Evolutionary conservation across 1,284 basidiomycete species (phyloP).

Genomic region (Ganoderma sinense): DNA sequence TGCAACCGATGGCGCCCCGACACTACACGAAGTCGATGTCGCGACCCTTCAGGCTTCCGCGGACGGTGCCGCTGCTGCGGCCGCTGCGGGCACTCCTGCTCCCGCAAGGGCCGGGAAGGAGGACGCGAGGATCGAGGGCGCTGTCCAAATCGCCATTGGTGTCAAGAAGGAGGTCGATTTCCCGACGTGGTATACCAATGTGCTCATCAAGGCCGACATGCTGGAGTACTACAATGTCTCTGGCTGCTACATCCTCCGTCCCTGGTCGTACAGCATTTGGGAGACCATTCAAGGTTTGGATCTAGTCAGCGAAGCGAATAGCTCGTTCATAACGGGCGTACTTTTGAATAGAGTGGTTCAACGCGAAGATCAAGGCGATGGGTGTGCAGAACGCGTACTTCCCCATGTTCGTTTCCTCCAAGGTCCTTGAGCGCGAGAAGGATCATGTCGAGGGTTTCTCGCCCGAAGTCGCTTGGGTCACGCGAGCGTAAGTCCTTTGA

Average conservation of each 20-base stretch:
- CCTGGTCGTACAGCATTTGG: slow-evolving; percentile 98
- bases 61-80: slow-evolving; percentile 42
- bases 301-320: background rate
- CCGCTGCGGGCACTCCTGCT: slow-evolving; percentile 46
- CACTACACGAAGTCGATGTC: slow-evolving; percentile 78
- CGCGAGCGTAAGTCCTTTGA: slow-evolving; percentile 77
- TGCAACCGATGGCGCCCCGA: slow-evolving; percentile 65
- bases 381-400: slow-evolving; percentile 99
- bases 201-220: slow-evolving; percentile 99
- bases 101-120: slow-evolving; percentile 67
- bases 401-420: slow-evolving; percentile 97
- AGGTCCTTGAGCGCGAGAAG: slow-evolving; percentile 96
- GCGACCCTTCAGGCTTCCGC: slow-evolving; percentile 62
- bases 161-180: slow-evolving; percentile 97
- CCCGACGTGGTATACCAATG: slow-evolving; percentile 93
- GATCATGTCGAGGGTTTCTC: slow-evolving; percentile 99
- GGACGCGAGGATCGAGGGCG: slow-evolving; percentile 85
- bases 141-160: slow-evolving; percentile 91
- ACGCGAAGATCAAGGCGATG: slow-evolving; percentile 90
- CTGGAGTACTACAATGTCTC: slow-evolving; percentile 99
- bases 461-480: slow-evolving; percentile 99
- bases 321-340: background rate
- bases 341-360: slow-evolving; percentile 84
- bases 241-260: slow-evolving; percentile 98
- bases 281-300: slow-evolving; percentile 88